Base-by-base conservation (phyloP, 176 grass and related monocot genomes). In the Puya raimondii region DNA sequence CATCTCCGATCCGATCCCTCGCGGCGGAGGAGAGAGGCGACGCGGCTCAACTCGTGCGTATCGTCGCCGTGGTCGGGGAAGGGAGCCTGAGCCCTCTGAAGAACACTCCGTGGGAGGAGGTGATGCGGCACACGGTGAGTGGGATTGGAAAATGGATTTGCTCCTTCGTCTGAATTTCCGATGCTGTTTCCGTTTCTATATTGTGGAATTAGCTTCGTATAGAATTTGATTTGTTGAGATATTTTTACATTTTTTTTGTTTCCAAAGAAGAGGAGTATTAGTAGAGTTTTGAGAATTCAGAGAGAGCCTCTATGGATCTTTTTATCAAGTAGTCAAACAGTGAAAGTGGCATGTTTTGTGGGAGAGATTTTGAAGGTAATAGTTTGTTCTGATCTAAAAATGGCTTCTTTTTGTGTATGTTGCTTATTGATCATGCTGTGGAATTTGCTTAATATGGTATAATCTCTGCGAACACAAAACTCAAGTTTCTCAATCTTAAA, bases 51-150 rank as follows among this genome's bases (percentile, higher is more conserved):
- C 70, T 12, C 33, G 69, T 61, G 78, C 79, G 51, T 53, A 87
- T 97, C 67, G 79, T 89, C 12, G 64, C 84, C 6, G 47, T 97
- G 25, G 89, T 92, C 2, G 89, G 84, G 26, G 86, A 92, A 53
- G 84, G 79, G 49, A 97, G 79, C 71, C 64, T 85, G 4, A 97
- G 89, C 63, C 86, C 89, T 57, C 81, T 92, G 47, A 90, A 81
- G 63, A 66, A 80, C 22, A 74, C 86, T 18, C 81, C 93, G 25
- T 97, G 82, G 89, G 86, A 92, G 64, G 81, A 97, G 69, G 86
- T 97, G 69, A 97, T 97, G 89, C 89, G 50, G 42, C 93, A 97
- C 16, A 90, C 89, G 61, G 86, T 97, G 78, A 23, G 79, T 49
- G 15, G 54, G 67, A 53, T 18, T 8, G 10, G 12, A 17, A 25